Base-by-base conservation (phyloP, 2,329 filamentous ascomycete species). In the Graphilbum fragrans region DNA sequence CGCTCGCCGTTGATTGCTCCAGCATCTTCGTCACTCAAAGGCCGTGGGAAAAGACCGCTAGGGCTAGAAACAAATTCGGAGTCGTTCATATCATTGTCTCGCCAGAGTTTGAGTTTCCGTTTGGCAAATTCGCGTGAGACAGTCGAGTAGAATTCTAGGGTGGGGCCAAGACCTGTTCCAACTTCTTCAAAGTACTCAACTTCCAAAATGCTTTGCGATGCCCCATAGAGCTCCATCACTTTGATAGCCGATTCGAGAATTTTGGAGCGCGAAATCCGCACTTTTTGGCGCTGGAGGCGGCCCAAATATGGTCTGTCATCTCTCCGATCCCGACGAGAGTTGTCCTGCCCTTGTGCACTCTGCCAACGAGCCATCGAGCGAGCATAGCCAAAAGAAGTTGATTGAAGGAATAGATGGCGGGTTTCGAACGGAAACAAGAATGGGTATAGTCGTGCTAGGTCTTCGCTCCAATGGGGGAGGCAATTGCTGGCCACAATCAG, bases 151-250 rank as follows among this genome's bases (percentile, higher is more conserved):
- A 98, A 98, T 57, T 98, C 92, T 14, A 98, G 72, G 0, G 92
- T 98, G 4, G 92, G 92, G 0, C 92, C 92, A 36, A 98, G 70
- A 37, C 92, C 92, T 20, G 93, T 98, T 43, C 92, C 92, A 19
- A 98, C 92, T 62, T 98, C 92, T 54, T 96, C 92, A 51, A 98
- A 98, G 55, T 98, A 98, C 55, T 98, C 93, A 2, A 98, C 90
- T 56, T 98, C 92, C 1, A 98, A 66, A 22, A 96, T 85, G 57
- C 90, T 96, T 45, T 94, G 86, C 1, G 90, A 94, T n/a, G 86
- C 86, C 1, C 92, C 92, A 53, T 98, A 98, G 3, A 96, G 74
- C 52, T 98, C 90, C 90, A 98, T 96, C 23, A 98, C 92, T 61
- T 98, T 98, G 58, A 96, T 70, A 0, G 92, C 92, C 14, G 92